Base-by-base conservation (phyloP, 202 grass and related monocot genomes). In the Zoysia matrella region DNA sequence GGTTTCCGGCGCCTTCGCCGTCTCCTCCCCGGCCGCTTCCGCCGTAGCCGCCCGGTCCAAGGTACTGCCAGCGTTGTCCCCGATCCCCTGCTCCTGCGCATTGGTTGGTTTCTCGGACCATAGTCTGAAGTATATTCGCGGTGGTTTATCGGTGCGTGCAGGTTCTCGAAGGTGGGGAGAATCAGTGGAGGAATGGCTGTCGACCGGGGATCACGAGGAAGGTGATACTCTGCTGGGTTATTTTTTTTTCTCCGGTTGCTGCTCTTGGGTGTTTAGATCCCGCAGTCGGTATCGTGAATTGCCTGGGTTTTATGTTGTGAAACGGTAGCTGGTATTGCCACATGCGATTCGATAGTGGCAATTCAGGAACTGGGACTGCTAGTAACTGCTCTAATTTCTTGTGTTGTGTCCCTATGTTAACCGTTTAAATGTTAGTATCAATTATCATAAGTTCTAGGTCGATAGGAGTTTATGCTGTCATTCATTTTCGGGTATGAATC, bases 171-270 rank as follows among this genome's bases (percentile, higher is more conserved):
- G 43, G 63, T 13, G 88, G 79, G 6, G 69, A 53, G 69, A 63
- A 3, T 5, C 60, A 55, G 2, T 47, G 52, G 61, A 63, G 62
- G 65, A 44, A 16, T 44, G 74, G 80, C 4, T 83, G 79, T 79
- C 83, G 83, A 64, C 64, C 79, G 0, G 83, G 79, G 63, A 44
- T 83, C 79, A 74, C 74, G 83, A 79, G 88, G 83, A 90, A 90
- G 88, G 88, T 90, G 30, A 36, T 0, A 18, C 9, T 52, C 8
- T 68, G 7, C 6, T 11, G 58, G 0, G 4, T n/a, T n/a, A n/a
- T n/a, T n/a, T n/a, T n/a, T n/a, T 8, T 51, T 22, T 81, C 0
- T 6, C 36, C 18, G 10, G 15, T n/a, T 11, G 63, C 11, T 42
- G 4, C 40, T 13, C 30, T 18, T 41, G 3, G 3, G 73, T 43